Evolutionary conservation across 2,329 filamentous ascomycete species (phyloP).

Genomic region (Colletotrichum falcatum): DNA sequence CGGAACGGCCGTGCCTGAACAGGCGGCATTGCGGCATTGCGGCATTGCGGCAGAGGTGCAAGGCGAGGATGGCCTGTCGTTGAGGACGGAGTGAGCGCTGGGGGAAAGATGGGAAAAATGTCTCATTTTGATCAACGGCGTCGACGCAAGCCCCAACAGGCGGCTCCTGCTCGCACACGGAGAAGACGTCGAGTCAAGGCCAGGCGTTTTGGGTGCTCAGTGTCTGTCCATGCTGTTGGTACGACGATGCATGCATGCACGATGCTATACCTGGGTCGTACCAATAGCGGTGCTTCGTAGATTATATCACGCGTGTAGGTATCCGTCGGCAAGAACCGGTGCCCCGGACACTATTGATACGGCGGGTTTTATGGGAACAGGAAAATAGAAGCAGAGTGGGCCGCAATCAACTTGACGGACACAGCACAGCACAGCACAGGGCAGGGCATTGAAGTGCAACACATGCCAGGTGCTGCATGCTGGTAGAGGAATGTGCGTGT

Average conservation of each 20-base stretch:
- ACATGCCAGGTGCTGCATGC: not conserved
- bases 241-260: not conserved
- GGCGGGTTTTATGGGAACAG: conserved; percentile 6
- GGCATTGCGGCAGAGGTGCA: not conserved
- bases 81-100: conserved; percentile 25
- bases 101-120: conserved; percentile 30
- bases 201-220: conserved; percentile 30
- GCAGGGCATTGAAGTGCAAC: conserved; percentile 3
- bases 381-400: conserved; percentile 21
- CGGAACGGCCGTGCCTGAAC: not conserved
- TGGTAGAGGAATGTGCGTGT: not conserved
- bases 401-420: not conserved
- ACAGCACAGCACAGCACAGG: not conserved
- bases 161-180: conserved; percentile 22
- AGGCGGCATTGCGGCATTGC: not conserved
- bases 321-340: conserved; percentile 25
- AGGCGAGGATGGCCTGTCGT: conserved; percentile 32
- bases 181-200: conserved; percentile 33
- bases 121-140: conserved; percentile 31
- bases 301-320: not conserved
- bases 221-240: conserved; percentile 8
- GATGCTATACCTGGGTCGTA: no score
- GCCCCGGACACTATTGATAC: not conserved
- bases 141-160: conserved; percentile 9
- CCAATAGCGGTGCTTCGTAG: not conserved